Base-by-base conservation (phyloP, 495 filamentous ascomycete species). In the Thozetella sp. region DNA sequence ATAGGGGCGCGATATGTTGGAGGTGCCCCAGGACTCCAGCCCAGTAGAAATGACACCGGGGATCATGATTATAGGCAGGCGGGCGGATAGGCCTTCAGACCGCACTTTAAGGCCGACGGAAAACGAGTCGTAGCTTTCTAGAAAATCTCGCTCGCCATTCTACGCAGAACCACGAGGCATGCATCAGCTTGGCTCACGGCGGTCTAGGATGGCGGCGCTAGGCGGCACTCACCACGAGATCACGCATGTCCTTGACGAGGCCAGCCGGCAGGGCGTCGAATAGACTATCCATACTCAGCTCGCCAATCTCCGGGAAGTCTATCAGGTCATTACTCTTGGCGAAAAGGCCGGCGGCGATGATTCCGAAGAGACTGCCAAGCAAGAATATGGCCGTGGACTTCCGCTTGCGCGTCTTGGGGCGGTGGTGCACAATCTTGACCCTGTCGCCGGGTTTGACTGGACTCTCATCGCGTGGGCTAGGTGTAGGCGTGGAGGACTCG, bases 1-100 rank as follows among this genome's bases (percentile, higher is more conserved):
- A 71, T 97, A 99, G 54, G 88, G 92, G 9, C 91, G 83, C 19
- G 93, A 96, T 34, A 74, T 73, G 62, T 88, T 86, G 13, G 87
- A 87, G 0, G 93, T 97, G 20, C 96, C 93, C 95, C 95, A 99
- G 61, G 90, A 95, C 76, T 99, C 95, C 6, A 99, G 80, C 4
- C 96, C 96, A 0, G 95, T 99, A 2, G 95, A 98, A 61, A 98
- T 98, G 9, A 98, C 96, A 0, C 95, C 95, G 10, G 95, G 95
- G 46, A 98, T 88, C 93, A 99, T 97, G 62, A 99, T 88, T 50
- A 98, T 89, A 10, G 95, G 93, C 68, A 97, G 92, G 56, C 89
- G 81, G 6, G 89, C 93, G n/a, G 78, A 66, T 17, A 98, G 75
- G 2, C 95, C 95, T 73, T 97, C 88, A n/a, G 88, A 80, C 34